Conservation (phyloP, 371 early-diverging fungal species). For the Parasitella parasitica region DNA sequence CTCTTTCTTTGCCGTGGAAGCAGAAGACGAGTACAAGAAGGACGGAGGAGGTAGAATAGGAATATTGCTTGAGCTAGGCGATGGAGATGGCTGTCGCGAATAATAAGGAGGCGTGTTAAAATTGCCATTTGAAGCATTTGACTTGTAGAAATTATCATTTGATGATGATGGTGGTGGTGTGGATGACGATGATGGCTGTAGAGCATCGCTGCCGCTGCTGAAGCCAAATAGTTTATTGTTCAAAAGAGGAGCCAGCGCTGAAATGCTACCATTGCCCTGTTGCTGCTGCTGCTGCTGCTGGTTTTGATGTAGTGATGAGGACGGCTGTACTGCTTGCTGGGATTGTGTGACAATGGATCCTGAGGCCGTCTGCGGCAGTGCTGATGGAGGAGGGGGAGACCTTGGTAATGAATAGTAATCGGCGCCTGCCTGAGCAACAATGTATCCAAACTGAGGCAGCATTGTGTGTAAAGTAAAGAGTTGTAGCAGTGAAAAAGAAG, state of each 20-base stretch:
- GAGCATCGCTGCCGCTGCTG: not conserved
- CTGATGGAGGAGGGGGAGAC: conserved; percentile 6
- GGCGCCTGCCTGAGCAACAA: conserved; percentile 50
- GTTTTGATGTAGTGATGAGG: not conserved
- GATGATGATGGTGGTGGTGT: not conserved
- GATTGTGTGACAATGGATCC: not conserved
- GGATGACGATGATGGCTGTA: not conserved
- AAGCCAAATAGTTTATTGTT: conserved; percentile 6
- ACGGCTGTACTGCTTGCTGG: not conserved
- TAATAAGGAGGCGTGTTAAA: conserved; percentile 14
- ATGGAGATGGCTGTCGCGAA: conserved; percentile 17
- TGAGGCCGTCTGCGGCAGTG: not conserved
- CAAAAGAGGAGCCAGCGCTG: conserved; percentile 15
- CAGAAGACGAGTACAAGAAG: not conserved
- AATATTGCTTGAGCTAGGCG: not conserved
- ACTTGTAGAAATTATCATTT: not conserved
- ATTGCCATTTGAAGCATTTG: not conserved
- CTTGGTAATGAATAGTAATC: conserved; percentile 23
- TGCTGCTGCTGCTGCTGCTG: not conserved
- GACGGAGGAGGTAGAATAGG: conserved; percentile 3
- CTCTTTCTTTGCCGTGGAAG: not conserved
- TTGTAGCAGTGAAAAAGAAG: not conserved
- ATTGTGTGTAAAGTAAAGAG: conserved; percentile 29
- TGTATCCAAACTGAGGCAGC: conserved; percentile 64
- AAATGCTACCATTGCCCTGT: not conserved